Evolutionary conservation across 148 eudicot species (phyloP).

Genomic region (Rhododendron molle): DNA sequence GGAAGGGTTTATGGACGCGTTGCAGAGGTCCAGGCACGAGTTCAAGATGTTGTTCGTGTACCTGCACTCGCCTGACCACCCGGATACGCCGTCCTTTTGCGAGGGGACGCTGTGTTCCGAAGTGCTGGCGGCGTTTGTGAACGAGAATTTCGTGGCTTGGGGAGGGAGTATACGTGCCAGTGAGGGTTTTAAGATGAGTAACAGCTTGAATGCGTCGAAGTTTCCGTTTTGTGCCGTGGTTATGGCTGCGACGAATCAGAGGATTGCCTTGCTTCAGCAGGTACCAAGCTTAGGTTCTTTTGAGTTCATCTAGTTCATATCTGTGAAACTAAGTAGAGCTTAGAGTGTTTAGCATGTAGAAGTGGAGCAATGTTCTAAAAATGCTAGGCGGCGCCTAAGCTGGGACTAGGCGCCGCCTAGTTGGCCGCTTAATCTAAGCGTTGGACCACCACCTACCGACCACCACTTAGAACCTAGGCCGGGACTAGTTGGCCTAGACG

Average conservation of each 20-base stretch:
- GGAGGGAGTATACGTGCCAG: slow-evolving; percentile 72
- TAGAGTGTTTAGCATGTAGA: neutral
- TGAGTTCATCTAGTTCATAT: neutral
- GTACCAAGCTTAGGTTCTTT: slow-evolving; percentile 23
- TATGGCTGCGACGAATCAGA: slow-evolving; percentile 92
- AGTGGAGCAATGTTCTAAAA: neutral
- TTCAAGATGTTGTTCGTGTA: slow-evolving; percentile 77
- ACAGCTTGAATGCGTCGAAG: slow-evolving; percentile 88
- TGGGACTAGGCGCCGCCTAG: too few relatives aligned
- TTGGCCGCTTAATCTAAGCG: neutral
- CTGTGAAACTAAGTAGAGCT: neutral
- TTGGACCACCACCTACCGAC: neutral
- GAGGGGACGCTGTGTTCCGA: slow-evolving; percentile 57
- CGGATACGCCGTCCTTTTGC: slow-evolving; percentile 65
- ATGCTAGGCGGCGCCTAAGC: neutral
- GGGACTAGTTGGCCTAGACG: neutral
- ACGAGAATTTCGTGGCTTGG: slow-evolving; percentile 80
- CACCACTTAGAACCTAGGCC: neutral
- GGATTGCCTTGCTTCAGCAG: slow-evolving; percentile 93
- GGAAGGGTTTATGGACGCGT: slow-evolving; percentile 85
- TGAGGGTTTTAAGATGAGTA: slow-evolving; percentile 99
- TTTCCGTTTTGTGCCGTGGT: slow-evolving; percentile 94
- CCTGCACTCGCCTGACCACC: slow-evolving; percentile 86
- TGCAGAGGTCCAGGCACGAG: slow-evolving; percentile 70
- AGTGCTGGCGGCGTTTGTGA: slow-evolving; percentile 49